Conservation (phyloP, 2,329 filamentous ascomycete species). For the Saccharata proteae region DNA sequence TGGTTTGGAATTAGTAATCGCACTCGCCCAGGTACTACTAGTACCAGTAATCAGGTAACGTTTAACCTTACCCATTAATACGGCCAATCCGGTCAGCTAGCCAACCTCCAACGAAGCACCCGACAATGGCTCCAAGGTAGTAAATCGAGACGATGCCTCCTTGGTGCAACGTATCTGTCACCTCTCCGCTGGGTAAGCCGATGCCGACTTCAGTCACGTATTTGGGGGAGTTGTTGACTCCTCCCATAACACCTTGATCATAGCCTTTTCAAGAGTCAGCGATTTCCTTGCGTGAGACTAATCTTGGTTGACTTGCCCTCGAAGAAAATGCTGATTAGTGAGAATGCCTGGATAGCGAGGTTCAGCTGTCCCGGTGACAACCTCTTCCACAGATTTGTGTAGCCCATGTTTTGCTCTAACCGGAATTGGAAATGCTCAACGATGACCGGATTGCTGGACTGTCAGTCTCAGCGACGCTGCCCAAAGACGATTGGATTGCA, state of each 20-base stretch:
- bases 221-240: constrained; percentile 53
- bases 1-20: not conserved
- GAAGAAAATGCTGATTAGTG: constrained; percentile 12
- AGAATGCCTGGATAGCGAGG: constrained; percentile 24
- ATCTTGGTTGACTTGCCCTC: no score
- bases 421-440: no score
- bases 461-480: no score
- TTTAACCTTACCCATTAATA: constrained; percentile 32
- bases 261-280: constrained; percentile 29
- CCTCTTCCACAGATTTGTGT: constrained; percentile 30
- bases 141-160: constrained; percentile 50
- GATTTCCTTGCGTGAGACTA: no score
- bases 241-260: constrained; percentile 46
- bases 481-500: no score
- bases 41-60: not conserved
- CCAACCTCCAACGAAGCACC: constrained; percentile 51
- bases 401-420: constrained; percentile 23
- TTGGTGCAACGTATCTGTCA: constrained; percentile 48
- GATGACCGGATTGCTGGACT: no score
- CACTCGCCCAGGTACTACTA: no score
- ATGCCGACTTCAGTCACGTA: constrained; percentile 56
- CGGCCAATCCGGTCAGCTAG: constrained; percentile 51
- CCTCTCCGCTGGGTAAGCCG: constrained; percentile 39
- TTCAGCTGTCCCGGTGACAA: constrained; percentile 32
- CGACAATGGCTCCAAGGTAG: constrained; percentile 52